phyloP scores from a whole-genome alignment of 208 protist genomes.

The Acanthamoeba sp. region DNA sequence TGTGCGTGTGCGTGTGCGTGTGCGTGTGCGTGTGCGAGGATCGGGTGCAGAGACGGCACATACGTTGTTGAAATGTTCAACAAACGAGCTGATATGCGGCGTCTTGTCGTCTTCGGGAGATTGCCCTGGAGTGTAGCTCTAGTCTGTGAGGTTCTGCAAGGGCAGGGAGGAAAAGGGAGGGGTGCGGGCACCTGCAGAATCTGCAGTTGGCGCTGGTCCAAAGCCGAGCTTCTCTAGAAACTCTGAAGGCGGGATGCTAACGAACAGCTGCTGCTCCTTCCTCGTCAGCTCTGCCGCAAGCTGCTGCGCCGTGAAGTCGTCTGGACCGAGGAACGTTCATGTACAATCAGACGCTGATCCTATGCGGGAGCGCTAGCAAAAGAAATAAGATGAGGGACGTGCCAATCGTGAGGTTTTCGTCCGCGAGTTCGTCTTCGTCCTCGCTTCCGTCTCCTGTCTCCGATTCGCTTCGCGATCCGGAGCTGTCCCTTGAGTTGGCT shows the following conservation, averaged over 20 bases:
- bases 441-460: slow-evolving; percentile 43
- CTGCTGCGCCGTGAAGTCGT: slow-evolving; percentile 49
- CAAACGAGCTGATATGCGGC: neutral
- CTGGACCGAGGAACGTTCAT: neutral
- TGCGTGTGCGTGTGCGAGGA: no score
- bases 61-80: slow-evolving; percentile 71
- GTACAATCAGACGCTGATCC: no score
- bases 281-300: neutral
- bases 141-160: neutral
- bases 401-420: slow-evolving; percentile 27
- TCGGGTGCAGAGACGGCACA: neutral
- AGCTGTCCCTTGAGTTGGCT: slow-evolving; percentile 15
- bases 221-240: slow-evolving; percentile 35
- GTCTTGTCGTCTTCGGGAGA: slow-evolving; percentile 1
- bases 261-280: slow-evolving; percentile 52
- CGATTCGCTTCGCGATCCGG: slow-evolving; percentile 17
- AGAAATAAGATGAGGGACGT: neutral
- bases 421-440: neutral
- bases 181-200: neutral
- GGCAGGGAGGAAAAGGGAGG: neutral
- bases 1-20: no score
- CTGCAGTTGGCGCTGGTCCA: neutral
- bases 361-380: neutral
- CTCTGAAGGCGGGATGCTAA: neutral
- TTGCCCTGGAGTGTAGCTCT: neutral